These are phyloP conservation scores for Volvariella volvacea DNA, from an alignment of 1,284 basidiomycete genomes.

Conservation along the genomic window DNA sequence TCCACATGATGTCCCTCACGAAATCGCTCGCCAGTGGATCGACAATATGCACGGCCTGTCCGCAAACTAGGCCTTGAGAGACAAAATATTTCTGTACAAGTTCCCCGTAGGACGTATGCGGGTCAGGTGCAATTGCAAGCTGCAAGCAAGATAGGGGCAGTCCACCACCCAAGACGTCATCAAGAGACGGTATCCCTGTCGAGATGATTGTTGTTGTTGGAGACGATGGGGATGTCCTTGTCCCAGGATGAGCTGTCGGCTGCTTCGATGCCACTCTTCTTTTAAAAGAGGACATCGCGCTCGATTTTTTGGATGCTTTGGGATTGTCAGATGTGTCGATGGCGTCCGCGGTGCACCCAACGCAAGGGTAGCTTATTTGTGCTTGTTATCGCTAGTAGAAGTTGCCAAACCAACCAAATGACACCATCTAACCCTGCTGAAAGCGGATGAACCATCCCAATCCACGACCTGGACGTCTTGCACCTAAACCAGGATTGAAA, in stretches of 20 bases:
- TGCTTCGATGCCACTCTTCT: conserved; percentile 47
- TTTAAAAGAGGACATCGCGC: conserved; percentile 90
- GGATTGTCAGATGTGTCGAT: too few relatives aligned
- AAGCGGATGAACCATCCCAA: too few relatives aligned
- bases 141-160: conserved; percentile 79
- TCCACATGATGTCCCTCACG: conserved; percentile 77
- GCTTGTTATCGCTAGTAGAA: too few relatives aligned
- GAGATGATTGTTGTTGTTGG: conserved; percentile 65
- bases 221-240: conserved; percentile 58
- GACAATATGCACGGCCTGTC: conserved; percentile 68
- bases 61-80: conserved; percentile 75
- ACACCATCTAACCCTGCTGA: too few relatives aligned
- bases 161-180: conserved; percentile 92
- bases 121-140: conserved; percentile 74
- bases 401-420: too few relatives aligned
- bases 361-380: too few relatives aligned
- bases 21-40: conserved; percentile 51
- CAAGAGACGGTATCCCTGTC: conserved; percentile 89
- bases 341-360: too few relatives aligned
- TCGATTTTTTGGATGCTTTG: not conserved
- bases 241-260: conserved; percentile 42
- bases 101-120: conserved; percentile 80
- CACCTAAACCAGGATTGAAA: too few relatives aligned
- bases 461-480: too few relatives aligned
- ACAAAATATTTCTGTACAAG: conserved; percentile 86